Percentiles rank a stretch among this genome's conserved stretches.
These are phyloP conservation scores for Diaporthe amygdali DNA, from an alignment of 2,329 filamentous ascomycete species.

Conservation along the genomic window DNA sequence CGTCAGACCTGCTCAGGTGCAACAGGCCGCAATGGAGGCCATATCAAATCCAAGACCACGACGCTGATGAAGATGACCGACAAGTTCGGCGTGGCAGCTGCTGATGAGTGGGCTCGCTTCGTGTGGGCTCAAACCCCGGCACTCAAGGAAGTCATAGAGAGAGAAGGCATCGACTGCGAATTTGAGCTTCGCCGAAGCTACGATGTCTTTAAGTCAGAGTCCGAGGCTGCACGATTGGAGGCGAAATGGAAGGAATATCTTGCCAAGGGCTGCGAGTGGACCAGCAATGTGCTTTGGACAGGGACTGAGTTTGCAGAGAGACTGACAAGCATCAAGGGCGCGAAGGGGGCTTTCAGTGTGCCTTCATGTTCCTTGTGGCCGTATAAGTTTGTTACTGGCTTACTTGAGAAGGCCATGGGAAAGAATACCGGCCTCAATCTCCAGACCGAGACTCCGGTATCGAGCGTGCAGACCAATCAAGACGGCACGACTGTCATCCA, in stretches of 20 bases:
- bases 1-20: conserved; percentile 24
- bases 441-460: conserved; percentile 24
- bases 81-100: neutral
- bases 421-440: conserved; percentile 6
- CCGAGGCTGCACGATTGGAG: conserved; percentile 2
- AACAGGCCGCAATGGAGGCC: conserved; percentile 24
- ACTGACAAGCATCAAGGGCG: conserved; percentile 18
- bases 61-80: neutral
- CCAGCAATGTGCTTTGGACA: conserved; percentile 8
- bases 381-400: conserved; percentile 23
- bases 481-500: conserved; percentile 8
- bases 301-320: conserved; percentile 17
- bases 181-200: conserved; percentile 22
- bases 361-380: conserved; percentile 23
- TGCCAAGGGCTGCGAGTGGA: conserved; percentile 16
- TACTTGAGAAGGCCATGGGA: conserved; percentile 16
- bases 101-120: conserved; percentile 14
- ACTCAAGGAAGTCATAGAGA: conserved; percentile 20
- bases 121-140: conserved; percentile 14
- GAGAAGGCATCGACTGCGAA: conserved; percentile 17
- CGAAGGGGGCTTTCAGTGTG: conserved; percentile 9
- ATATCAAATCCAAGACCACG: conserved; percentile 12
- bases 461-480: neutral
- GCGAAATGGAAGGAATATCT: conserved; percentile 13
- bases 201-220: conserved; percentile 15